These are phyloP conservation scores for Haematococcus sp. DNA, from an alignment of 139 green algal genomes.

Conservation along the genomic window DNA sequence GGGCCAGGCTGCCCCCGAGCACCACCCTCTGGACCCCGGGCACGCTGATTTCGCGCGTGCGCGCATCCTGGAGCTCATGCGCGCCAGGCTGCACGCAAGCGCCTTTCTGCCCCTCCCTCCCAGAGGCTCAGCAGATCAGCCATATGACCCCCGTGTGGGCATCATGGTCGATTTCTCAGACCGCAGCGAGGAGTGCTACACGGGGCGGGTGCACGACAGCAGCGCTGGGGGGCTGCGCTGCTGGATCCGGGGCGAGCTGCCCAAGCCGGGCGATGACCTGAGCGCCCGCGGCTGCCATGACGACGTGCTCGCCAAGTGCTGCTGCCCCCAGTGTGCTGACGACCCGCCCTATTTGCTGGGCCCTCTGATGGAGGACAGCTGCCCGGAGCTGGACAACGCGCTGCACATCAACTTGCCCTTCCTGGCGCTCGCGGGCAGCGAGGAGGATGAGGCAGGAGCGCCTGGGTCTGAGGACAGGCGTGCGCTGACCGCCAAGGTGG, in stretches of 20 bases:
- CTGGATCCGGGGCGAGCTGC: too few relatives aligned
- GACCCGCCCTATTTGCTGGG: not conserved
- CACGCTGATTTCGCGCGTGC: not conserved
- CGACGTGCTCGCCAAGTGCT: conserved; percentile 10
- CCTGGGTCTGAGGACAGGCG: not conserved
- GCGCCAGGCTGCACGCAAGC: too few relatives aligned
- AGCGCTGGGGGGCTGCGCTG: too few relatives aligned
- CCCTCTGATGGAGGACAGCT: not conserved
- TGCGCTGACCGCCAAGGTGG: not conserved
- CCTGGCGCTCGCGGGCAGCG: conserved; percentile 2
- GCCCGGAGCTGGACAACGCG: not conserved
- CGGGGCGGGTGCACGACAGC: too few relatives aligned
- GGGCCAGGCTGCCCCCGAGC: not conserved
- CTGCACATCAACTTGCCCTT: not conserved
- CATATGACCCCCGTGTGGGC: too few relatives aligned
- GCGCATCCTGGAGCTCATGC: too few relatives aligned
- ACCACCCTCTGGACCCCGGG: not conserved
- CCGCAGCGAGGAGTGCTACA: too few relatives aligned
- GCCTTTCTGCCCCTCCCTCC: too few relatives aligned
- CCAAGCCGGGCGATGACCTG: too few relatives aligned
- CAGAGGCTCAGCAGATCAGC: too few relatives aligned
- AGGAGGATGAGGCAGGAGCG: not conserved
- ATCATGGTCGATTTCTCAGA: too few relatives aligned
- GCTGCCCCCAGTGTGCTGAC: not conserved
- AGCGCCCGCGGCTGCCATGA: too few relatives aligned